Evolutionary conservation across 257 asterid genomes (phyloP).

Genomic region (Nicotiana undulata): DNA sequence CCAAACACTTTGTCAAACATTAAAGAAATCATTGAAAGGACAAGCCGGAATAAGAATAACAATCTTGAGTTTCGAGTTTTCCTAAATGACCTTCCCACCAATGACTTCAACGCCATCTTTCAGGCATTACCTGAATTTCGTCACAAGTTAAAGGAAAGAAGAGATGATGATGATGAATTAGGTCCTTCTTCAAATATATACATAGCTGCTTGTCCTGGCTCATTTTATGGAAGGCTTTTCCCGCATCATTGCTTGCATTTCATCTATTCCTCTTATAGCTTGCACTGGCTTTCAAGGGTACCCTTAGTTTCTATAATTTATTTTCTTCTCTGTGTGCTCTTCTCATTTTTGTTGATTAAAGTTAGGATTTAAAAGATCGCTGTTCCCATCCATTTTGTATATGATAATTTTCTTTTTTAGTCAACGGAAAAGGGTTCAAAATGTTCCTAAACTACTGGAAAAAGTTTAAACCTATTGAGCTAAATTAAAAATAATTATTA

Average conservation of each 20-base stretch:
- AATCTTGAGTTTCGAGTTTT: slow-evolving; percentile 46
- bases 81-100: slow-evolving; percentile 69
- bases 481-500: too few relatives aligned
- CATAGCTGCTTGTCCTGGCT: slow-evolving; percentile 72
- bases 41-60: background rate
- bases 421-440: too few relatives aligned
- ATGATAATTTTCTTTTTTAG: too few relatives aligned
- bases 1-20: slow-evolving; percentile 63
- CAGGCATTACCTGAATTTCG: slow-evolving; percentile 64
- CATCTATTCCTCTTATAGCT: slow-evolving; percentile 64
- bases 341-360: too few relatives aligned
- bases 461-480: too few relatives aligned
- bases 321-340: background rate
- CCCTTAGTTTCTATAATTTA: background rate
- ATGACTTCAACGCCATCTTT: slow-evolving; percentile 76
- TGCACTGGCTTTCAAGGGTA: slow-evolving; percentile 89
- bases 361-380: too few relatives aligned
- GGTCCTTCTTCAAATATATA: slow-evolving; percentile 28
- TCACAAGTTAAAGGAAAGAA: slow-evolving; percentile 23
- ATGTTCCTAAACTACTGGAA: too few relatives aligned
- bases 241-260: slow-evolving; percentile 61
- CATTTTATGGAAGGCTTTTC: slow-evolving; percentile 74
- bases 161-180: slow-evolving; percentile 9
- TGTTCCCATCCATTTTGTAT: too few relatives aligned
- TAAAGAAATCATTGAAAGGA: slow-evolving; percentile 34